Evolutionary conservation across 495 filamentous ascomycete genomes (phyloP), one percentile per base, ranked within the genome.

Genomic region (Oleoguttula mirabilis): DNA sequence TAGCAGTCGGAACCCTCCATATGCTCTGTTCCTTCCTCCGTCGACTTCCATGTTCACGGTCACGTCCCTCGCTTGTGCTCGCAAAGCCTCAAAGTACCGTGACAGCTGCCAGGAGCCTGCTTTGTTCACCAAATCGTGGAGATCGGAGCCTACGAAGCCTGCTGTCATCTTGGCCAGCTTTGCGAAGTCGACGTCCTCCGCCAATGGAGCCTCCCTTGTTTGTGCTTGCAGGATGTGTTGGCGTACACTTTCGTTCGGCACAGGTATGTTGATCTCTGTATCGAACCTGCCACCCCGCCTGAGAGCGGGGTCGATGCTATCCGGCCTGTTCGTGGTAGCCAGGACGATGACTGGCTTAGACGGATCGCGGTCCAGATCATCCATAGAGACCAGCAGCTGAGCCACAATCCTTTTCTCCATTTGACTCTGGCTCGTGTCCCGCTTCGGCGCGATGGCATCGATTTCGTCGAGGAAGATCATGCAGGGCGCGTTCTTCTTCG

Each of bases 361-460:
- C 17, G 76, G 77, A 7, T 85, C 85, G 47, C 81, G 80, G 28
- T 85, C 80, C 40, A 94, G 71, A 10, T 58, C 53, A 33, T 67
- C 65, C 66, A 65, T 69, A 50, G 84, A 90, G 10, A 84, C 88
- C 45, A 94, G 67, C 50, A 96, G 74, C 60, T 95, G 88, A 1
- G 88, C 84, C 15, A 96, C 88, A 55, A 96, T 96, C 34, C 88
- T 66, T 61, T 88, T 87, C 62, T 96, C 88, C 88, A 96, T 96
- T 55, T 93, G 86, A 51, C 86, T 76, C 55, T 93, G 87, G n/a
- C 88, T 84, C 53, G 76, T 88, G 56, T 95, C 90, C 32, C 88
- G 71, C 62, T 94, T 95, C 3, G 86, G 86, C 28, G 90, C 90
- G 47, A 95, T 94, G 12, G 84, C 82, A 59, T 98, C 90, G 47